phyloP scores from a whole-genome alignment of 352 stramenopile genomes.

The Globisporangium mamillatum region DNA sequence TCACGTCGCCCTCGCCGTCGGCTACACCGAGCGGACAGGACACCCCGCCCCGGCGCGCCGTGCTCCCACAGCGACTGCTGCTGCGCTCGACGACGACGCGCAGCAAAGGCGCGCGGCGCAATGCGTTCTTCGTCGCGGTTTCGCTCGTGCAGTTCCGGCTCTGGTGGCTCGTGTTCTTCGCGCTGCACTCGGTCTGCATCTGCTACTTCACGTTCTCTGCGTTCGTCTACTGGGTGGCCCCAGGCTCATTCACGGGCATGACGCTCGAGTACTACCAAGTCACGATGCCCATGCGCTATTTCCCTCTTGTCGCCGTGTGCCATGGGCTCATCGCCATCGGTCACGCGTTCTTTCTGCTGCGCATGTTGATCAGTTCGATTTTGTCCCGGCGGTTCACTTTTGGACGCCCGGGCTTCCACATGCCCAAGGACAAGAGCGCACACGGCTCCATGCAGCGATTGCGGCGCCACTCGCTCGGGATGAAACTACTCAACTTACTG shows the following conservation, averaged over 20 bases:
- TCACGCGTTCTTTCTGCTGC: conserved; percentile 17
- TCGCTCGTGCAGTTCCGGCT: conserved; percentile 11
- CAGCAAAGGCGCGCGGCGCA: conserved; percentile 6
- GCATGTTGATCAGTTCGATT: conserved; percentile 15
- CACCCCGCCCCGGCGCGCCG: not conserved
- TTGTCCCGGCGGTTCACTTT: conserved; percentile 9
- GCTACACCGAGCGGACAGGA: not conserved
- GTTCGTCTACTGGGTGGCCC: conserved; percentile 12
- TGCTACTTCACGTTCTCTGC: conserved; percentile 7
- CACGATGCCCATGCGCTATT: conserved; percentile 5
- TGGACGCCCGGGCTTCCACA: conserved; percentile 2
- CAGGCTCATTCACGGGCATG: conserved; percentile 2
- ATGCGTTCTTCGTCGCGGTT: conserved; percentile 12
- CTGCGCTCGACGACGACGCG: conserved; percentile 5
- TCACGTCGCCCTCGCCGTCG: not conserved
- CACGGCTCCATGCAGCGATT: not conserved
- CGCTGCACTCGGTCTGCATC: conserved; percentile 10
- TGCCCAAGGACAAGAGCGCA: not conserved
- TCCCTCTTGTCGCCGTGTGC: conserved; percentile 5
- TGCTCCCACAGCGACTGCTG: conserved; percentile 3
- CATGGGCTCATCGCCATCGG: conserved; percentile 8
- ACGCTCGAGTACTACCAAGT: conserved; percentile 13
- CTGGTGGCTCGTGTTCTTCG: conserved; percentile 16
- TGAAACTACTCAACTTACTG: not conserved
- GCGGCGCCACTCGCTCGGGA: not conserved